Evolutionary conservation across 129 eudicot species (phyloP), one percentile per base, ranked within the genome.

Genomic region (Kitagawia praeruptora): DNA sequence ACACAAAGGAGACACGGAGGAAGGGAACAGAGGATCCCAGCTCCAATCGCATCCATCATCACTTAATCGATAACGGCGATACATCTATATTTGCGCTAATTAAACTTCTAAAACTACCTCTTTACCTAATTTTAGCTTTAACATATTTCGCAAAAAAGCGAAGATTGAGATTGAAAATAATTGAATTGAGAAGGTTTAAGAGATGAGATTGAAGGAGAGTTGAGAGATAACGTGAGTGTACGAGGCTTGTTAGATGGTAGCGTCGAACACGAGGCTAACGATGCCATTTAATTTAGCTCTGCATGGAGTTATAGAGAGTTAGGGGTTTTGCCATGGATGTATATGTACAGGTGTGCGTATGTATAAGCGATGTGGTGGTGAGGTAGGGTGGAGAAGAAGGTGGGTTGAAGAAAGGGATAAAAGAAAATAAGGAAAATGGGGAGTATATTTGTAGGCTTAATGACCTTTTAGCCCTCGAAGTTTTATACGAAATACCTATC

Each of bases 211-310:
- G 84, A 83, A 51, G 83, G 63, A 53, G 84, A 80, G 66, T n/a
- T 56, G 14, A 56, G 31, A 76, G 58, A 28, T 54, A 45, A 71
- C 40, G 8, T 48, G 75, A 16, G 16, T 70, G 42, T 45, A 37
- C 75, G 72, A 74, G 83, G 75, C 66, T 23, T 56, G 46, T 79
- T 84, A 41, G 87, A 83, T 41, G 90, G 75, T 18, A 81, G 58
- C 23, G 82, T 83, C 53, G 83, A 84, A 77, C 85, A 85, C 40
- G 92, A 79, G 83, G 94, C 31, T 75, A 92, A 84, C 31, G 91
- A 84, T 40, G 97, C 92, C 97, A 89, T 92, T 80, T 69, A 40
- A 80, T 49, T 27, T 34, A 21, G 40, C n/a, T 66, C 38, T 16
- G 19, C 5, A 18, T n/a, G 14, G 66, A 23, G 28, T 21, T 44